Evolutionary conservation across 1,284 basidiomycete genomes (phyloP), one percentile per base, ranked within the genome.

Genomic region (Neonothopanus nambi): DNA sequence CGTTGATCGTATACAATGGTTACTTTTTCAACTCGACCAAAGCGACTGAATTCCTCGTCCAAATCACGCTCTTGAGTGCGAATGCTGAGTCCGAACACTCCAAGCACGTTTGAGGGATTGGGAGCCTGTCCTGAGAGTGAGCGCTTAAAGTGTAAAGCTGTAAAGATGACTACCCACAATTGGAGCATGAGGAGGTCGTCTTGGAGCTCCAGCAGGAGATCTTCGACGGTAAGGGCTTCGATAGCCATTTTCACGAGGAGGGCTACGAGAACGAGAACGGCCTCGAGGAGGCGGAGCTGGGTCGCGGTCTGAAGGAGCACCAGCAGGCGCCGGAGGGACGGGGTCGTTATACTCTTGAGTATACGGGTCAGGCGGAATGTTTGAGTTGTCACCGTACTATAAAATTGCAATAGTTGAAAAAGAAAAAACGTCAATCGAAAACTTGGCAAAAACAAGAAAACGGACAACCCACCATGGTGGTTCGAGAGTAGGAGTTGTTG

Each of bases 1-100:
- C 95, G 79, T 70, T 98, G 95, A 72, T 99, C 96, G 69, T 98
- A 98, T n/a, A 99, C 97, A 61, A 99, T 95, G 48, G 91, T 91
- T 35, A 95, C 94, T 72, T 98, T 98, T 65, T 96, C 93, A 48
- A 98, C 95, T 24, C 86, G 82, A 20, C 95, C 95, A 62, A 87
- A 91, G 42, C 91, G 82, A 62, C 77, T 82, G 64, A 99, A 99
- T 70, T 98, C 95, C 59, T 96, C 90, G 63, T 98, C 92, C 45
- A 99, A 77, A 68, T 98, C 96, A 40, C 90, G 84, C 70, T 99
- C 97, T 55, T 87, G 84, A 3, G 96, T 98, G 55, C 95, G 85
- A 57, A 99, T 96, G 62, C 93, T 95, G 40, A 99, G 78, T 15
- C 96, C 97, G 64, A 99, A 99, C 15, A 98, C 94, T 57, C 97